phyloP scores from a whole-genome alignment of 768 basidiomycete species.

The Fistulinella prunicolor region DNA sequence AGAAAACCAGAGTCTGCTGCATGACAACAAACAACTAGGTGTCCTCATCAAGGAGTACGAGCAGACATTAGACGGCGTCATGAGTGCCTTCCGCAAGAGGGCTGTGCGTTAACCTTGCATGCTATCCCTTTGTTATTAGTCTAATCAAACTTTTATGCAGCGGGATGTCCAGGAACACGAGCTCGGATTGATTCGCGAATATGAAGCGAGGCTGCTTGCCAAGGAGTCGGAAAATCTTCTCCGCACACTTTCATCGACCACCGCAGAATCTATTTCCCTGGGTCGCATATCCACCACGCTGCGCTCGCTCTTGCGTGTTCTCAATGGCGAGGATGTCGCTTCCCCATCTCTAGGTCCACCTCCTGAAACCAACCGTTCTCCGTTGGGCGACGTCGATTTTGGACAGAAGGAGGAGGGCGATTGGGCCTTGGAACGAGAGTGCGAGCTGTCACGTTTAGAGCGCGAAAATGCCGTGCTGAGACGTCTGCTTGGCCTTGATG shows the following conservation, averaged over 20 bases:
- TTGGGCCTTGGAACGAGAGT: conserved; percentile 83
- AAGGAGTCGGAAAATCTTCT: conserved; percentile 67
- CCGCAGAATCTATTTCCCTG: conserved; percentile 64
- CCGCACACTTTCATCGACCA: conserved; percentile 57
- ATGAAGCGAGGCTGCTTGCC: conserved; percentile 79
- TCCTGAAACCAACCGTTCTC: conserved; percentile 5
- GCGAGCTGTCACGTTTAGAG: conserved; percentile 83
- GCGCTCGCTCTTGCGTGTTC: conserved; percentile 64
- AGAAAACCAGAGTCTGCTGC: conserved; percentile 82
- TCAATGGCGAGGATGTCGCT: conserved; percentile 60
- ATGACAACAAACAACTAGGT: conserved; percentile 96
- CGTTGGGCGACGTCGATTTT: conserved; percentile 19
- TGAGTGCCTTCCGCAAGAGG: conserved; percentile 85
- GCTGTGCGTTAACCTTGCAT: conserved; percentile 85
- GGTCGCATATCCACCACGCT: conserved; percentile 66
- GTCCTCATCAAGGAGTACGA: conserved; percentile 94
- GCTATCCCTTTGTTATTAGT: neutral
- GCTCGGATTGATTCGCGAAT: conserved; percentile 84
- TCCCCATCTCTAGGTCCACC: conserved; percentile 1
- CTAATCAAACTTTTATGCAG: conserved; percentile 37
- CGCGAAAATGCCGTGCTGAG: conserved; percentile 83
- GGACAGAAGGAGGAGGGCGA: conserved; percentile 52
- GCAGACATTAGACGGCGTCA: conserved; percentile 90
- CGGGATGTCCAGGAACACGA: conserved; percentile 93
- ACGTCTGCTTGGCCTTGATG: conserved; percentile 58